Evolutionary conservation across 2,329 filamentous ascomycete species (phyloP), one percentile per base, ranked within the genome.

Genomic region (Penicillium psychrosexuale): DNA sequence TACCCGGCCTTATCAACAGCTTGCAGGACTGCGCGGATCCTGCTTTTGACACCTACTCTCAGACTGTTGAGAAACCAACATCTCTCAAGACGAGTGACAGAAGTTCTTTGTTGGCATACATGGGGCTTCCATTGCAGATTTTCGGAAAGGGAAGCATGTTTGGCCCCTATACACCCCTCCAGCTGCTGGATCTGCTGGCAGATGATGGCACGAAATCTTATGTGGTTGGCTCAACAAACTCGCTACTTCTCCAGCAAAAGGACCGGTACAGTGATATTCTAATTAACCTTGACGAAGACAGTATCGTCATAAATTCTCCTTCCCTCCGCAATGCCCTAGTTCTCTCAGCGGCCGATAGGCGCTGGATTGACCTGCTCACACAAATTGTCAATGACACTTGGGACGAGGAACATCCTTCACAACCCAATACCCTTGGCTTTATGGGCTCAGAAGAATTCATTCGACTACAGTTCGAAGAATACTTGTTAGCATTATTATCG

Each of bases 381-480:
- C 90, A 96, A 66, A 89, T 91, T 37, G 90, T 99, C 22, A 90
- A 94, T 66, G 91, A 97, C 61, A 97, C 94, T 0, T 99, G 94
- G 94, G 94, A 99, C 69, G 91, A 96, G 39, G 79, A 85, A 5
- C 93, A 97, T 67, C 94, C 94, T 0, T 84, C 85, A 59, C 83
- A 90, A 45, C 94, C 94, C n/a, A 97, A 91, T 67, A 96, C 91
- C 2, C 87, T 97, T 79, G 92, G 92, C 30, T 99, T 97, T 68
- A 86, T 91, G 36, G 94, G 94, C 30, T 97, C 91, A 59, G 94
- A 99, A 75, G 94, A 97, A 70, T 97, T 97, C 68, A 99, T 99
- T 65, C 85, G 94, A 30, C 84, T 97, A 38, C 93, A 97, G 67
- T 99, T 99, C 60, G 94, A 99, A 74, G 92, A 97, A 67, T 99